Conservation (phyloP, 176 grass and related monocot genomes). For the Cocos nucifera region DNA sequence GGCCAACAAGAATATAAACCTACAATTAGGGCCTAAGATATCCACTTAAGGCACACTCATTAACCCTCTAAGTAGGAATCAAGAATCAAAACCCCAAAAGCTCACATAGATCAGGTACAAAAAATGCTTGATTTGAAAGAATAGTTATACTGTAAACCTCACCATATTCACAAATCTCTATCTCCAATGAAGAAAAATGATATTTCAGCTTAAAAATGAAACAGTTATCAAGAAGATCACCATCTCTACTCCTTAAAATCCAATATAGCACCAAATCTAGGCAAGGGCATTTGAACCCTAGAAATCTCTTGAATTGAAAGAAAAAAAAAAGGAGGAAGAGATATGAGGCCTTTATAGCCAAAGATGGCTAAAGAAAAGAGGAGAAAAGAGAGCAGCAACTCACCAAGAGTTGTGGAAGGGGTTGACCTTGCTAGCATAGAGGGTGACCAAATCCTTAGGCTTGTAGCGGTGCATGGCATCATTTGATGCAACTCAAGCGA, state of each 20-base stretch:
- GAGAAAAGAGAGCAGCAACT: constrained; percentile 11
- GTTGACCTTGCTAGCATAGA: constrained; percentile 90
- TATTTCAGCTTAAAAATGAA: too few species aligned
- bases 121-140: too few species aligned
- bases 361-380: constrained; percentile 7
- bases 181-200: neutral
- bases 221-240: too few species aligned
- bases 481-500: constrained; percentile 43
- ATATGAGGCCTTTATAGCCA: neutral
- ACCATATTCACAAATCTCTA: neutral
- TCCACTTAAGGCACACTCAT: too few species aligned
- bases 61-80: too few species aligned
- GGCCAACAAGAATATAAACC: too few species aligned
- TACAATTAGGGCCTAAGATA: too few species aligned
- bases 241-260: constrained; percentile 1
- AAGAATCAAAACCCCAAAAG: too few species aligned
- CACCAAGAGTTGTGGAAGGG: constrained; percentile 95
- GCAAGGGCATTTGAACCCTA: neutral
- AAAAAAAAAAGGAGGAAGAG: neutral
- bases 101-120: too few species aligned
- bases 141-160: too few species aligned
- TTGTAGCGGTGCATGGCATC: constrained; percentile 84
- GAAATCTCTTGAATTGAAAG: neutral
- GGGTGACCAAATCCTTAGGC: constrained; percentile 46
- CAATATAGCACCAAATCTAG: neutral